A percentile compares a stretch with the other conserved stretches of the same genome.
These are phyloP conservation scores for Trametes pubescens DNA, from an alignment of 1,284 basidiomycete genomes.

Conservation along the genomic window DNA sequence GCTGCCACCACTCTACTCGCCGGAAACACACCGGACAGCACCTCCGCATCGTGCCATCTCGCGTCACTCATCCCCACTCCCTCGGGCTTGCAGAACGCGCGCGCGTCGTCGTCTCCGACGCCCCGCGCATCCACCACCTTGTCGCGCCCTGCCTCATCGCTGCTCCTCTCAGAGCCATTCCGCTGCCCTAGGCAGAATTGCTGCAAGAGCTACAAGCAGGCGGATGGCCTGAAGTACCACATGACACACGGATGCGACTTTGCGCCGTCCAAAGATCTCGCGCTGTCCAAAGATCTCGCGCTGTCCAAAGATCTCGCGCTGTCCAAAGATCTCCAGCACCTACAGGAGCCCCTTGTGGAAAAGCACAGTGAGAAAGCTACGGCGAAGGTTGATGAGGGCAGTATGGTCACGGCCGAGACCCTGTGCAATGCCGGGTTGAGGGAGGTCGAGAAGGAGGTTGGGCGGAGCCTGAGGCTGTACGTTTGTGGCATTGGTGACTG, in stretches of 20 bases:
- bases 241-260: slow-evolving; percentile 95
- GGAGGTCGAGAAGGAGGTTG: slow-evolving; percentile 84
- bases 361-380: slow-evolving; percentile 55
- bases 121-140: slow-evolving; percentile 56
- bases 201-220: slow-evolving; percentile 99
- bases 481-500: slow-evolving; percentile 93
- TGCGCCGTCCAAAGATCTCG: slow-evolving; percentile 82
- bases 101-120: slow-evolving; percentile 38
- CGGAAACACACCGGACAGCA: slow-evolving; percentile 49
- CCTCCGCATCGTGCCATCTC: slow-evolving; percentile 52
- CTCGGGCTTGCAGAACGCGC: slow-evolving; percentile 30
- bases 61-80: slow-evolving; percentile 46
- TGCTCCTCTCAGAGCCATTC: slow-evolving; percentile 87
- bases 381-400: slow-evolving; percentile 38
- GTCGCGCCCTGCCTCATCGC: slow-evolving; percentile 58
- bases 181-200: slow-evolving; percentile 96
- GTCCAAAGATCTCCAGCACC: no score
- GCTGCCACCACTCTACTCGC: slow-evolving; percentile 71
- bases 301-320: slow-evolving; percentile 83
- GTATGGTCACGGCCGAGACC: slow-evolving; percentile 14
- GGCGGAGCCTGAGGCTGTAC: slow-evolving; percentile 82
- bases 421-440: slow-evolving; percentile 73
- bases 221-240: slow-evolving; percentile 97
- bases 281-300: slow-evolving; percentile 82
- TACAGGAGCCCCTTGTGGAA: slow-evolving; percentile 70